Evolutionary conservation across 1,284 basidiomycete genomes (phyloP), one percentile per base, ranked within the genome.

Genomic region (Naganishia cerealis): DNA sequence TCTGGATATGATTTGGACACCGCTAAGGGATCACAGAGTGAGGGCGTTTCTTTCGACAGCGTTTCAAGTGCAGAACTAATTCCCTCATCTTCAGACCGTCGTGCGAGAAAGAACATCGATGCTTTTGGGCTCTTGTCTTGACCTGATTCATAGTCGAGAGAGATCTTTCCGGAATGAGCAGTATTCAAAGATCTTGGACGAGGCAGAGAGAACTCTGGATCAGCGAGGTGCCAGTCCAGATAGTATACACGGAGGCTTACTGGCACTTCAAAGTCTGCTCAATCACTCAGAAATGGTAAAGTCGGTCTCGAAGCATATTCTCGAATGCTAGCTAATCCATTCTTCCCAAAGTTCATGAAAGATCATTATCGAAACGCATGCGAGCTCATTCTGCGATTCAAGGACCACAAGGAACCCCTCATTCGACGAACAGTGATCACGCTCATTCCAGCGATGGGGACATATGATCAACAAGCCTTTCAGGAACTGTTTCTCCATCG

Each of bases 361-460:
- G 91, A 95, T 71, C 90, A 88, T 57, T 97, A 94, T 76, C 81
- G 90, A 57, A 88, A 91, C 72, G 90, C 91, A 10, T 93, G 93
- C 71, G 94, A 98, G 72, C 89, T 92, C 72, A 93, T 98, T 61
- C 84, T 99, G 55, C 87, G 87, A 53, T 94, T 93, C 83, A 89
- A 89, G 77, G 87, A 89, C n/a, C 90, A 92, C 78, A 86, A 91
- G 72, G 94, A 98, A 75, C 83, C 86, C 24, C 86, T 92, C 40
- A 90, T 98, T 67, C 87, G 92, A 66, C 91, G 92, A 80, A 92
- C 92, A 81, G 93, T 97, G 70, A 94, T 97, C 75, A 90, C 91
- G 1, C 86, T 97, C 73, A 94, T 97, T 57, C 94, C 94, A 0
- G 91, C 90, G 8, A 86, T 97, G 73, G 94, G 94, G n/a, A 88